phyloP scores from a whole-genome alignment of 495 filamentous ascomycete species.

The Neurospora sp. region DNA sequence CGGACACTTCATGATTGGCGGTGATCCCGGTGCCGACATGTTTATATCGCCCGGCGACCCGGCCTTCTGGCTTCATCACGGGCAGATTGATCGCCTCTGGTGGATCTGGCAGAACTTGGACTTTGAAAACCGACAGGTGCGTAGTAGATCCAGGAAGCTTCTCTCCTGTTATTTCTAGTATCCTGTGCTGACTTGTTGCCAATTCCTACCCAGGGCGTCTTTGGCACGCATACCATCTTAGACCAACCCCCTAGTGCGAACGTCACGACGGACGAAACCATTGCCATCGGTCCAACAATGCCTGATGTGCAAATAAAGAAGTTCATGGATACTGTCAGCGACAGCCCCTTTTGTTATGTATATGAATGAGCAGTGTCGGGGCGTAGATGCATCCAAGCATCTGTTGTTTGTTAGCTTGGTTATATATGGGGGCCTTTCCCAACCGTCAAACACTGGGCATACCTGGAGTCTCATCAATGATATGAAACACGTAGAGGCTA shows the following conservation, averaged over 20 bases:
- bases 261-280: conserved; percentile 20
- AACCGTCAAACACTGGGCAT: background rate
- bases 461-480: background rate
- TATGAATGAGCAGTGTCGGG: conserved; percentile 3
- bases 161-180: conserved; percentile 40
- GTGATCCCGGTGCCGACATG: conserved; percentile 46
- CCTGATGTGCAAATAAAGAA: conserved; percentile 14
- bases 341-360: conserved; percentile 17
- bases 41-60: conserved; percentile 53
- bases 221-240: conserved; percentile 18
- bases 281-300: conserved; percentile 12
- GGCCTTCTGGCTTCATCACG: conserved; percentile 60
- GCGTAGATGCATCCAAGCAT: background rate
- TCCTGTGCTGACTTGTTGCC: background rate
- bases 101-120: conserved; percentile 61
- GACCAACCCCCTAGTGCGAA: conserved; percentile 31
- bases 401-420: background rate
- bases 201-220: conserved; percentile 24
- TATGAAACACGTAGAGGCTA: background rate
- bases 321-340: conserved; percentile 19
- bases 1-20: conserved; percentile 54
- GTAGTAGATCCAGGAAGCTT: conserved; percentile 28
- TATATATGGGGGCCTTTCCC: background rate
- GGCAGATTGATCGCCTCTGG: conserved; percentile 53
- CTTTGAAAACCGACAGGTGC: conserved; percentile 25